These are phyloP conservation scores for Monosporozyma solicola DNA, from an alignment of 805 yeast genomes.

Conservation along the genomic window DNA sequence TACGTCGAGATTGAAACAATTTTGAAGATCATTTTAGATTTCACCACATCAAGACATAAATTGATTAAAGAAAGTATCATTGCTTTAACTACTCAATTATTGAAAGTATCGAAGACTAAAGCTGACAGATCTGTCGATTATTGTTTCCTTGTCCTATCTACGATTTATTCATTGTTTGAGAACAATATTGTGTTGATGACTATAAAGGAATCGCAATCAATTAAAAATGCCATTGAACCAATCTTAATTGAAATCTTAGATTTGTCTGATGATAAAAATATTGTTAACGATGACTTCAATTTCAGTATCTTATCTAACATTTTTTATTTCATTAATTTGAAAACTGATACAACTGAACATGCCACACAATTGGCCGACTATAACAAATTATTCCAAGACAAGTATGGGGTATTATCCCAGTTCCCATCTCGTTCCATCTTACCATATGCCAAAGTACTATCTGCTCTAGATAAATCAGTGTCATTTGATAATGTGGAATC, in stretches of 20 bases:
- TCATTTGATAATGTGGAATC: constrained; percentile 14
- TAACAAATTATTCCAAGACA: constrained; percentile 30
- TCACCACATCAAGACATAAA: constrained; percentile 25
- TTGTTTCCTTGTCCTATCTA: constrained; percentile 22
- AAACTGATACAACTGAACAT: constrained; percentile 31
- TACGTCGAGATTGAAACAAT: constrained; percentile 27
- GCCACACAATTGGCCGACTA: constrained; percentile 37
- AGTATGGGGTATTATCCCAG: constrained; percentile 8
- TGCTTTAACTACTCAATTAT: constrained; percentile 14
- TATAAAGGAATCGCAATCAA: constrained; percentile 8
- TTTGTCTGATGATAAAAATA: constrained; percentile 3
- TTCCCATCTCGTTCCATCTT: constrained; percentile 30
- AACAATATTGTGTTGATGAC: constrained; percentile 14
- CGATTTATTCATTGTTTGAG: constrained; percentile 21
- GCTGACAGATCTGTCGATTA: constrained; percentile 12
- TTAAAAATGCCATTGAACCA: constrained; percentile 17
- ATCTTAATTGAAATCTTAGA: constrained; percentile 10
- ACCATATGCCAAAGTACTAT: constrained; percentile 37
- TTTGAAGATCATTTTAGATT: constrained; percentile 29
- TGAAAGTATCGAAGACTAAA: constrained; percentile 6
- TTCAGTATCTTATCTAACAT: constrained; percentile 26
- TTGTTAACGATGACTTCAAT: constrained; percentile 20
- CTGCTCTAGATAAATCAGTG: constrained; percentile 41
- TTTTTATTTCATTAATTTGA: constrained; percentile 29
- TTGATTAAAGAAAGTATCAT: constrained; percentile 23